These are phyloP conservation scores for Coix lacrymajobi DNA, from an alignment of 176 grass and related monocot species.

Conservation along the genomic window DNA sequence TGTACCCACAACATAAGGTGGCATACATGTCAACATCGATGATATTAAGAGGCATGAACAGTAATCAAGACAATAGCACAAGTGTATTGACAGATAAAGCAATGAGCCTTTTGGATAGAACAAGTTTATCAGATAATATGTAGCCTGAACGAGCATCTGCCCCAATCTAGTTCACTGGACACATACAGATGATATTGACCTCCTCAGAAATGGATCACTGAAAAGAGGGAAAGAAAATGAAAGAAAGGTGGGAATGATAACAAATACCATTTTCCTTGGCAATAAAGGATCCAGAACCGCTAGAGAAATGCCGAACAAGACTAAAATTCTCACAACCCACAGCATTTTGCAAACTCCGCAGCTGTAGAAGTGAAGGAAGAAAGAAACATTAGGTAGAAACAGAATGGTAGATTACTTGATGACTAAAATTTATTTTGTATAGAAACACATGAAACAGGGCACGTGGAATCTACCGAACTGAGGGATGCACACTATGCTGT, in stretches of 20 bases:
- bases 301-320: slow-evolving; percentile 53
- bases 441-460: not conserved
- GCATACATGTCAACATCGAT: not conserved
- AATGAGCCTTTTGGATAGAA: not conserved
- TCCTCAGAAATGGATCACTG: not conserved
- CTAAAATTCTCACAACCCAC: slow-evolving; percentile 34
- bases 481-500: not conserved
- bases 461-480: not conserved
- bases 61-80: not conserved
- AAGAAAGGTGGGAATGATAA: not conserved
- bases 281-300: slow-evolving; percentile 25
- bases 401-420: not conserved
- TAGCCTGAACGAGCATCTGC: not conserved
- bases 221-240: not conserved
- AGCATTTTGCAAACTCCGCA: slow-evolving; percentile 59
- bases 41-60: not conserved
- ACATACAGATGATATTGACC: not conserved
- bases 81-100: not conserved
- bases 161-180: not conserved
- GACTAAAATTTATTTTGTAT: too few relatives aligned
- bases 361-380: slow-evolving; percentile 42
- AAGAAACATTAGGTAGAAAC: not conserved
- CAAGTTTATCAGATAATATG: not conserved
- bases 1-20: not conserved
- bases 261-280: slow-evolving; percentile 40